phyloP scores from a whole-genome alignment of 1,284 basidiomycete genomes.

The Rhodofomes roseus region DNA sequence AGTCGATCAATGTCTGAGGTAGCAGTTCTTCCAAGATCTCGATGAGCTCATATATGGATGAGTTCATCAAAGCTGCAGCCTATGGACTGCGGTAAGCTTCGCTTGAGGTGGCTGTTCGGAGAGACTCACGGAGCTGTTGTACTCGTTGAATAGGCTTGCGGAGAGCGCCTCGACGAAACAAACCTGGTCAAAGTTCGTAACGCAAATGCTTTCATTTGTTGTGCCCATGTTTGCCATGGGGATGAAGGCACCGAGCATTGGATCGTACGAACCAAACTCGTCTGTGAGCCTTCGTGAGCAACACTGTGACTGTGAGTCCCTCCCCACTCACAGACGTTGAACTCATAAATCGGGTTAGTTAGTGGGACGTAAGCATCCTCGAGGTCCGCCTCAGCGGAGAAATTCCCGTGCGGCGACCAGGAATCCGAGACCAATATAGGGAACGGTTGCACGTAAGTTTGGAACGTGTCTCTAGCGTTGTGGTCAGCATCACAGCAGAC shows the following conservation, averaged over 20 bases:
- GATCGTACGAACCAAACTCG: slow-evolving; percentile 45
- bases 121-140: slow-evolving; percentile 31
- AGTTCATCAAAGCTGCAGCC: slow-evolving; percentile 16
- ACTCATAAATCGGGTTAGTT: slow-evolving; percentile 40
- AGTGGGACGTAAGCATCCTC: slow-evolving; percentile 25
- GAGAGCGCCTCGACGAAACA: slow-evolving; percentile 38
- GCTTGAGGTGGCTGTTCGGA: background rate
- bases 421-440: slow-evolving; percentile 24
- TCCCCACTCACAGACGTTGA: slow-evolving; percentile 40
- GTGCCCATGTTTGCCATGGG: slow-evolving; percentile 42
- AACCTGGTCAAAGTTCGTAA: slow-evolving; percentile 47
- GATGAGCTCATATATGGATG: slow-evolving; percentile 23
- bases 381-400: slow-evolving; percentile 4
- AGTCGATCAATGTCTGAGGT: slow-evolving; percentile 23
- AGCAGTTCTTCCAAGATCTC: slow-evolving; percentile 22
- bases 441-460: slow-evolving; percentile 19
- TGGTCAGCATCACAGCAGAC: background rate
- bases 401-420: slow-evolving; percentile 13
- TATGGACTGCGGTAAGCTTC: background rate
- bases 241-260: slow-evolving; percentile 39
- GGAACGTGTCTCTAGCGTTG: slow-evolving; percentile 19
- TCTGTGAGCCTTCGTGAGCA: slow-evolving; percentile 17
- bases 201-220: slow-evolving; percentile 38
- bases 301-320: background rate
- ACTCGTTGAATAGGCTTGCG: slow-evolving; percentile 38